These are phyloP conservation scores for Neostapfia colusana DNA, from an alignment of 176 grass and related monocot genomes.

Conservation along the genomic window DNA sequence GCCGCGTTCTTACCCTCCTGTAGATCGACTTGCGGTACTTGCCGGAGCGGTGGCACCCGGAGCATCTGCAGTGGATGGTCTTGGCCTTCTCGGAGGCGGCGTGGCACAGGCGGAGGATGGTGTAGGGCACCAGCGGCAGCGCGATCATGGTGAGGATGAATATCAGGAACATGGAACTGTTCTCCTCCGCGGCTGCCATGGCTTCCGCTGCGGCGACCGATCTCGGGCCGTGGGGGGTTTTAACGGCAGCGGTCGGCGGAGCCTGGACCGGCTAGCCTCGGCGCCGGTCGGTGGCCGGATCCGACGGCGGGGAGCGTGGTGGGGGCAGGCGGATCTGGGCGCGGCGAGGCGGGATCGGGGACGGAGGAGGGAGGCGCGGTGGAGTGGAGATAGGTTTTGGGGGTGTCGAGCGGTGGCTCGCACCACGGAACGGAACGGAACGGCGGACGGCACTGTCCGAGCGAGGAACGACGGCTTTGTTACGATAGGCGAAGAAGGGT, in stretches of 20 bases:
- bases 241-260: neutral
- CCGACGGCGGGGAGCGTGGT: neutral
- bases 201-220: neutral
- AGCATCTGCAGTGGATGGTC: constrained; percentile 87
- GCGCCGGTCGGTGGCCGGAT: constrained; percentile 16
- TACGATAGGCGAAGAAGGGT: too few species aligned
- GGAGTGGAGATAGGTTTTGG: constrained; percentile 11
- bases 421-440: neutral
- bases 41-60: constrained; percentile 72
- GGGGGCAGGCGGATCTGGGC: constrained; percentile 34
- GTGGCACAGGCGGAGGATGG: constrained; percentile 61
- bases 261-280: neutral
- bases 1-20: constrained; percentile 56
- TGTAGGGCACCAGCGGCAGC: constrained; percentile 90
- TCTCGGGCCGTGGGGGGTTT: neutral
- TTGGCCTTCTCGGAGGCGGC: constrained; percentile 75
- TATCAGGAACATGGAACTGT: constrained; percentile 86
- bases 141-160: constrained; percentile 98
- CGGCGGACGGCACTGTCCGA: too few species aligned
- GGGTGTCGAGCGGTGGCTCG: neutral
- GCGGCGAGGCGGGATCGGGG: constrained; percentile 21
- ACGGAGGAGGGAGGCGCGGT: neutral
- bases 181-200: constrained; percentile 95
- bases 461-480: too few species aligned
- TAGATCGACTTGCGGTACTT: constrained; percentile 98